Evolutionary conservation across 148 eudicot species (phyloP), one percentile per base, ranked within the genome.

Genomic region (Tetragonia tetragonoides): DNA sequence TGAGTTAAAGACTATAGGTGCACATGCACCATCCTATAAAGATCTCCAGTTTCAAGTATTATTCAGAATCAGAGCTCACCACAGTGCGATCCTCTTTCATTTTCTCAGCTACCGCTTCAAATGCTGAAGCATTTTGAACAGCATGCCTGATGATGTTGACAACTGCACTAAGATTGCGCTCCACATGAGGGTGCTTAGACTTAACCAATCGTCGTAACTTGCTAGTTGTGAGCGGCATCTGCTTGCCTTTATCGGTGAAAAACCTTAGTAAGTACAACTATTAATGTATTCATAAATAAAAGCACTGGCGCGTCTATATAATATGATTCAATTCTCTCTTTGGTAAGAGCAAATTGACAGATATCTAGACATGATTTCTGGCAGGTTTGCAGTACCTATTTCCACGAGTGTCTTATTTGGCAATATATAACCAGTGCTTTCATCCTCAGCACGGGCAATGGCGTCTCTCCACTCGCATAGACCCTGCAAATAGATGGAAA

Each of bases 401-500:
- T 96, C 99, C 39, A 92, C 79, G 70, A 96, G 97, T 37, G 87
- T 77, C 80, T 88, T 93, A 84, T 96, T 96, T 40, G 98, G 99
- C 83, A 96, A 81, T 82, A 96, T 80, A 87, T 83, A 96, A 66
- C 99, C 99, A 83, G 99, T 96, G 86, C 99, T 96, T 84, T 96
- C 99, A 88, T 96, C 99, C 86, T 96, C 97, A 59, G 90, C 83
- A 77, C 99, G 98, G 61, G 98, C 99, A 82, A 91, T 84, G 68
- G 75, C 80, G 75, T 96, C 99, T 84, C 99, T 91, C 99, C 99
- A 96, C 54, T 90, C 93, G 83, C 81, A 89, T 34, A 96, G 95
- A 69, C 93, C 99, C 99, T 95, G 84, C 73, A 87, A 44, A 28
- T 57, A 18, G 46, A 47, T 12, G 40, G 53, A 44, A 11, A 8